Conservation (phyloP, 257 asterid species). For the Primulina huaijiensis region DNA sequence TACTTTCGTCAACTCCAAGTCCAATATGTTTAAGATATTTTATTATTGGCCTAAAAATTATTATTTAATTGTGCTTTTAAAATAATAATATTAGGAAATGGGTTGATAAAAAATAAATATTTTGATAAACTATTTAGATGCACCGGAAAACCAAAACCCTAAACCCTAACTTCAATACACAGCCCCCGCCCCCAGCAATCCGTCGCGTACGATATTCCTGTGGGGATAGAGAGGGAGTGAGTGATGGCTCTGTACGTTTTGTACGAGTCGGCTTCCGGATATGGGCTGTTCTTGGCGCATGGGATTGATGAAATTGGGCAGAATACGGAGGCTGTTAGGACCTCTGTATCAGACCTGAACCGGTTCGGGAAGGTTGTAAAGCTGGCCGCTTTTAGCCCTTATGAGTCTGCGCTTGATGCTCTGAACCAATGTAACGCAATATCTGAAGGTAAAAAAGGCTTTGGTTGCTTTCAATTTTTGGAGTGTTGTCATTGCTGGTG, state of each 20-base stretch:
- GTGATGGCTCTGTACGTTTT: conserved; percentile 64
- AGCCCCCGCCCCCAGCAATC: conserved; percentile 10
- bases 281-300: conserved; percentile 52
- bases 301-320: conserved; percentile 91
- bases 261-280: conserved; percentile 86
- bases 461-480: background rate
- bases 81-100: too few relatives aligned
- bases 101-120: too few relatives aligned
- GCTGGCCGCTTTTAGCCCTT: conserved; percentile 72
- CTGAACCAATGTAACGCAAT: conserved; percentile 85
- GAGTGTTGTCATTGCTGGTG: background rate
- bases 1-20: too few relatives aligned
- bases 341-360: conserved; percentile 63
- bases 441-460: conserved; percentile 62
- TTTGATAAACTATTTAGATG: background rate
- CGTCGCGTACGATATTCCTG: background rate
- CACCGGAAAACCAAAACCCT: conserved; percentile 33
- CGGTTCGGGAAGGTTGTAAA: conserved; percentile 82
- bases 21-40: too few relatives aligned
- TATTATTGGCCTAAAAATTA: too few relatives aligned
- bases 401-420: conserved; percentile 85
- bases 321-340: conserved; percentile 77
- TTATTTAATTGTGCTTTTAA: too few relatives aligned
- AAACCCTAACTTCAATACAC: conserved; percentile 32
- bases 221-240: background rate